Percentiles rank a stretch among this genome's conserved stretches.
phyloP scores from a whole-genome alignment of 1,284 basidiomycete species.

The Pseudozyma hubeiensis region DNA sequence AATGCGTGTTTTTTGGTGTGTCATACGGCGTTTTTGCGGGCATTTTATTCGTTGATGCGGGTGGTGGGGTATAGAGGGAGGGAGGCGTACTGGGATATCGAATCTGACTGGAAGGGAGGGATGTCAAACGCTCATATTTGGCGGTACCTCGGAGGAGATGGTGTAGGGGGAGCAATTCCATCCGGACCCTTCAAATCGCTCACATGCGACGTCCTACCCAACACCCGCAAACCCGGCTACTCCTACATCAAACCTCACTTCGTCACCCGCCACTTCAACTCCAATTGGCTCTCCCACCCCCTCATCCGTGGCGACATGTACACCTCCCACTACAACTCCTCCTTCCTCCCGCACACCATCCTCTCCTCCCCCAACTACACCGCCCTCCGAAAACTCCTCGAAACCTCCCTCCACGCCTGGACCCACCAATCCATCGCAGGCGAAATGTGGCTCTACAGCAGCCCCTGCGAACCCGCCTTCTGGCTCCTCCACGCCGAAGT shows the following conservation, averaged over 20 bases:
- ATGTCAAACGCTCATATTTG: conserved; percentile 18
- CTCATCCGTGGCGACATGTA: conserved; percentile 44
- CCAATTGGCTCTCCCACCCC: conserved; percentile 18
- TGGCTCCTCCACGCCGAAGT: conserved; percentile 41
- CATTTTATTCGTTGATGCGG: conserved; percentile 37
- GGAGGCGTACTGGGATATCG: conserved; percentile 41
- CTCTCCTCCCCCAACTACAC: conserved; percentile 16
- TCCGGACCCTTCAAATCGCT: conserved; percentile 19
- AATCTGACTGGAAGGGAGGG: conserved; percentile 11
- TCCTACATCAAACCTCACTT: conserved; percentile 31
- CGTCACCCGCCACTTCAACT: conserved; percentile 39
- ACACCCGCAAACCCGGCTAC: conserved; percentile 20
- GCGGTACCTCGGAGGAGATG: conserved; percentile 11
- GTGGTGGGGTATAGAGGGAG: conserved; percentile 26
- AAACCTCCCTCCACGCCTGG: conserved; percentile 25
- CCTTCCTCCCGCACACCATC: conserved; percentile 4
- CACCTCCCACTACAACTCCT: conserved; percentile 12
- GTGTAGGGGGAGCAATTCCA: conserved; percentile 26
- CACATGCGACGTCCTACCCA: conserved; percentile 25
- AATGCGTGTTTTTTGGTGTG: conserved; percentile 37
- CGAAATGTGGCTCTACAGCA: conserved; percentile 31
- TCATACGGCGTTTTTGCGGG: conserved; percentile 32
- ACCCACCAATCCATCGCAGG: conserved; percentile 31
- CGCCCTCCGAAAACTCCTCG: conserved; percentile 4
- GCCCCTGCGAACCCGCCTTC: conserved; percentile 37